Evolutionary conservation across 495 filamentous ascomycete species (phyloP).

Genomic region (Xylaria cubensis): DNA sequence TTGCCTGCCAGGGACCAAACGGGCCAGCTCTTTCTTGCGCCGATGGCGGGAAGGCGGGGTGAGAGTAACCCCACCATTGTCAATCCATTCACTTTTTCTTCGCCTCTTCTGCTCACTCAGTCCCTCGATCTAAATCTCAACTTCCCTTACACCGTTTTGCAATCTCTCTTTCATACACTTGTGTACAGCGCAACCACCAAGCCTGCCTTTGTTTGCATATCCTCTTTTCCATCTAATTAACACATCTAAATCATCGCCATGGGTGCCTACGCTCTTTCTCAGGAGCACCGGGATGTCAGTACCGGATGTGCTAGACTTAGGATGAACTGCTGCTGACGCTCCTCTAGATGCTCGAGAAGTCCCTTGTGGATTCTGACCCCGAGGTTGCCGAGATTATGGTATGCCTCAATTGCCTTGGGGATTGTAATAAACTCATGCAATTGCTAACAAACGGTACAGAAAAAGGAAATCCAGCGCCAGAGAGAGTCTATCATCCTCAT

Average conservation of each 20-base stretch:
- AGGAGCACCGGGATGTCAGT: conserved; percentile 87
- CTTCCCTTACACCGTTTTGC: background rate
- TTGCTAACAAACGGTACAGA: conserved; percentile 56
- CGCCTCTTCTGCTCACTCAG: background rate
- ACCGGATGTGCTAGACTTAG: conserved; percentile 10
- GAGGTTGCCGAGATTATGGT: conserved; percentile 97
- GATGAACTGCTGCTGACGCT: conserved; percentile 55
- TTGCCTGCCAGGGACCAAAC: background rate
- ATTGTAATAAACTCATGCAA: conserved; percentile 14
- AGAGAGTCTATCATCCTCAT: conserved; percentile 98
- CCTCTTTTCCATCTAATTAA: background rate
- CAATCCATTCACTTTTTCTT: conserved; percentile 7
- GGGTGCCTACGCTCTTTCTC: conserved; percentile 78
- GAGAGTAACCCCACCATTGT: conserved; percentile 3
- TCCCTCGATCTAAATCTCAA: background rate
- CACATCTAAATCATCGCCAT: conserved; percentile 8
- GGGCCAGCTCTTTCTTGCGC: conserved; percentile 1
- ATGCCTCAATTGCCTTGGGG: conserved; percentile 41
- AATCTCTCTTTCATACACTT: background rate
- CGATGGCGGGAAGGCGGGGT: conserved; percentile 18
- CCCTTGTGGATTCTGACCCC: conserved; percentile 82
- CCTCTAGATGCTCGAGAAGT: conserved; percentile 85
- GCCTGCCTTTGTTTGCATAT: background rate
- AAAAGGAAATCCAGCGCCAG: conserved; percentile 95
- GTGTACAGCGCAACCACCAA: background rate